Evolutionary conservation across 2,329 filamentous ascomycete species (phyloP).

Genomic region (Trichophyton rubrum): DNA sequence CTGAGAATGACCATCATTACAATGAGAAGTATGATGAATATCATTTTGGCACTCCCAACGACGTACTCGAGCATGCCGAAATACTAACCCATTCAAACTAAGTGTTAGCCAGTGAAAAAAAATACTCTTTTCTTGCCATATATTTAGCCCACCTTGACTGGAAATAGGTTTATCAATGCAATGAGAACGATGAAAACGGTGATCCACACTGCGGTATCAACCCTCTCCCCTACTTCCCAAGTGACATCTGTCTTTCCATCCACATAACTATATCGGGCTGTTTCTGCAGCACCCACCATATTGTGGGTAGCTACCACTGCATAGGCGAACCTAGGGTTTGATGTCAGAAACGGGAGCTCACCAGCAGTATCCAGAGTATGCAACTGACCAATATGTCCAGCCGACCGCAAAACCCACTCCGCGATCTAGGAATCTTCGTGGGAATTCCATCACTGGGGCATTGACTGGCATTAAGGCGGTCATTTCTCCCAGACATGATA

Average conservation of each 20-base stretch:
- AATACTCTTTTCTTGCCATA: background rate
- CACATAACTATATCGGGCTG: conserved; percentile 30
- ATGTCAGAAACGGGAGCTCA: background rate
- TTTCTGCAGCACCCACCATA: conserved; percentile 27
- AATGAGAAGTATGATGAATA: conserved; percentile 31
- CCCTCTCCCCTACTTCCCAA: conserved; percentile 18
- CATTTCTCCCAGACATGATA: conserved; percentile 35
- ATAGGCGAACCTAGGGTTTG: conserved; percentile 21
- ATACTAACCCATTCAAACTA: conserved; percentile 16
- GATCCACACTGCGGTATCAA: conserved; percentile 30
- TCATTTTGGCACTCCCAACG: conserved; percentile 25
- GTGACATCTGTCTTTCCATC: conserved; percentile 20
- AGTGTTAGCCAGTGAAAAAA: background rate
- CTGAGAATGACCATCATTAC: conserved; percentile 32
- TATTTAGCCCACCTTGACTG: conserved; percentile 17
- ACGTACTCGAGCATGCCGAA: conserved; percentile 28
- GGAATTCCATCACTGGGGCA: conserved; percentile 31
- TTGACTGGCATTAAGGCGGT: conserved; percentile 33
- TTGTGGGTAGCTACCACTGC: conserved; percentile 25
- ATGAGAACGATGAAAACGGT: conserved; percentile 23
- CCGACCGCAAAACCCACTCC: conserved; percentile 35
- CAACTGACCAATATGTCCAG: conserved; percentile 33
- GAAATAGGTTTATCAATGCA: conserved; percentile 25
- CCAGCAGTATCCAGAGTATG: conserved; percentile 22
- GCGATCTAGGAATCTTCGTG: conserved; percentile 30